Conservation (phyloP, 2,329 filamentous ascomycete genomes). For the Ophiostoma montium region DNA sequence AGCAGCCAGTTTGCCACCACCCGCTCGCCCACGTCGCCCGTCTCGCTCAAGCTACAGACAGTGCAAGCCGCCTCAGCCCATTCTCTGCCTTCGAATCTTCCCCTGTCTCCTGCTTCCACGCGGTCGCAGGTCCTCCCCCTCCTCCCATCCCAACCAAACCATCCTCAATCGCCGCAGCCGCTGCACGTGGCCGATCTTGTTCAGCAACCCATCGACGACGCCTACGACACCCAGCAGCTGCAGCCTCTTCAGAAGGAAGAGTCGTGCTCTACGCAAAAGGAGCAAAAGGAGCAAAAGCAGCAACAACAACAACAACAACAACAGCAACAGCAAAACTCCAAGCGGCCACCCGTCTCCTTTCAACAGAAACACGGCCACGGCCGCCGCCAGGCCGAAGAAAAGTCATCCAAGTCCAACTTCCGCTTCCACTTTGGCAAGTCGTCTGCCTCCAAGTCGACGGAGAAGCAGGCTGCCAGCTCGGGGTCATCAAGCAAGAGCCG, state of each 20-base stretch:
- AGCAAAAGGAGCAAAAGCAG: slow-evolving; percentile 14
- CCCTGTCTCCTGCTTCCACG: slow-evolving; percentile 29
- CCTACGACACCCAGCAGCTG: slow-evolving; percentile 15
- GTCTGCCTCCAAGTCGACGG: slow-evolving; percentile 23
- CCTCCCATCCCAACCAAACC: slow-evolving; percentile 2
- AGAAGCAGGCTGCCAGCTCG: slow-evolving; percentile 14
- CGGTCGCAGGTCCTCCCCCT: slow-evolving; percentile 18
- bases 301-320: slow-evolving; percentile 14
- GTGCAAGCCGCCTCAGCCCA: neutral
- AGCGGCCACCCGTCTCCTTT: slow-evolving; percentile 11
- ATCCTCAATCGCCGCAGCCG: slow-evolving; percentile 11
- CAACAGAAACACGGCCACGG: slow-evolving; percentile 15
- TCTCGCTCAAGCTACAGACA: slow-evolving; percentile 13
- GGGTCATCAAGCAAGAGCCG: neutral
- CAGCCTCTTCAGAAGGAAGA: slow-evolving; percentile 14
- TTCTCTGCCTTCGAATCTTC: neutral
- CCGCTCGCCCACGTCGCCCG: slow-evolving; percentile 30
- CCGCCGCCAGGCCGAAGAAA: slow-evolving; percentile 24
- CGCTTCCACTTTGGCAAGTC: slow-evolving; percentile 36
- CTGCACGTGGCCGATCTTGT: slow-evolving; percentile 21
- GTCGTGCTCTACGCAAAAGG: slow-evolving; percentile 10
- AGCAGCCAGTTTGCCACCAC: slow-evolving; percentile 20
- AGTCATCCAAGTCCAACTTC: slow-evolving; percentile 34
- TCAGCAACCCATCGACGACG: slow-evolving; percentile 16
- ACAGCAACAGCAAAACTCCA: slow-evolving; percentile 7